Evolutionary conservation across 2,329 filamentous ascomycete species (phyloP), one percentile per base, ranked within the genome.

Genomic region (Penicillium sp.): DNA sequence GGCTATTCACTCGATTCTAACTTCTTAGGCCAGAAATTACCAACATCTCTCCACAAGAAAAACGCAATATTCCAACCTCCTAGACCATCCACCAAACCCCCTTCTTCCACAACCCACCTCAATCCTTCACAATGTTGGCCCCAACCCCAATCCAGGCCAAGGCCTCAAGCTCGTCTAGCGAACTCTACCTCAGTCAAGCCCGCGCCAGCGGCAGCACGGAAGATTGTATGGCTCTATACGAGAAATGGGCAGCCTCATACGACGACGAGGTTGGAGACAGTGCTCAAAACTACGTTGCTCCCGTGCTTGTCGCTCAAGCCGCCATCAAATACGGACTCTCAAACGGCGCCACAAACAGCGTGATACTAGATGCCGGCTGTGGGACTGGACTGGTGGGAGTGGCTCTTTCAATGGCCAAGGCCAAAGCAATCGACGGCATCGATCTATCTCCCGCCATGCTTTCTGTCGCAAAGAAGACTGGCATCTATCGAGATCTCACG

Each of bases 391-490:
- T 83, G 9, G 81, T 82, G 11, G 82, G 81, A 4, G 67, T 76
- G 21, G 77, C 77, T 27, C 76, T 84, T 4, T 72, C 76, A 23
- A 68, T 75, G 38, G 65, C 73, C 33, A 77, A 79, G 3, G 77
- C 76, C 4, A 72, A 73, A 38, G 70, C 73, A n/a, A 76, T 84
- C 41, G 79, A 83, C 50, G 82, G 82, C 27, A 67, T 83, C 27
- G 82, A 85, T 60, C 69, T 84, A 16, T 81, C 78, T 50, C 73
- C 76, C 1, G 77, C 79, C 33, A 84, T 84, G 82, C 76, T 85
- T 5, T 74, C 76, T 3, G 68, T 82, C n/a, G 82, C 82, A 3
- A 66, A 72, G n/a, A 70, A 77, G 39, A 79, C 77, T 0, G 78
- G 78, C 2, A 75, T 75, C 23, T 84, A 84, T 67, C 72, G 74